Conservation (phyloP, 2,329 filamentous ascomycete species). For the Paracoccidioides lutzii region DNA sequence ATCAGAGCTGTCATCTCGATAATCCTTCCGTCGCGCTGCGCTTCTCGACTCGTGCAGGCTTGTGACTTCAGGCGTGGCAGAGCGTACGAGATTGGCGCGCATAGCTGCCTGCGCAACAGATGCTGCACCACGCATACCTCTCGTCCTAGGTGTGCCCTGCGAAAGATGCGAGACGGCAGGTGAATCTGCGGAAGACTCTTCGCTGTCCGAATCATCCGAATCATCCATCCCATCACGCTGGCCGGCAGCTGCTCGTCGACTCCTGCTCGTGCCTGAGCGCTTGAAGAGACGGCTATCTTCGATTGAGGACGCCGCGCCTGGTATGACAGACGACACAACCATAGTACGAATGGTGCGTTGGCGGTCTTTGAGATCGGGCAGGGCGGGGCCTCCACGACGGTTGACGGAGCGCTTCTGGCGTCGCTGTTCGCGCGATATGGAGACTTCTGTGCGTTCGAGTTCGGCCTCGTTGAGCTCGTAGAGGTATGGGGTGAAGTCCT, state of each 20-base stretch:
- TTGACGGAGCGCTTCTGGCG: slow-evolving; percentile 94
- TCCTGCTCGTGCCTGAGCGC: slow-evolving; percentile 50
- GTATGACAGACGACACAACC: slow-evolving; percentile 82
- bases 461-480: slow-evolving; percentile 89
- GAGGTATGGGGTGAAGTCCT: slow-evolving; percentile 84
- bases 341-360: slow-evolving; percentile 87
- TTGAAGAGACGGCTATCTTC: slow-evolving; percentile 86
- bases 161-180: slow-evolving; percentile 58
- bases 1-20: slow-evolving; percentile 66
- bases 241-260: slow-evolving; percentile 44
- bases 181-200: slow-evolving; percentile 77
- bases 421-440: slow-evolving; percentile 84
- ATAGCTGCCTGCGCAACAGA: slow-evolving; percentile 78
- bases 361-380: slow-evolving; percentile 92
- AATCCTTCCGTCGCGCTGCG: slow-evolving; percentile 49
- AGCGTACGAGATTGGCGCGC: slow-evolving; percentile 58
- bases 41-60: slow-evolving; percentile 57
- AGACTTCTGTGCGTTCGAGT: slow-evolving; percentile 78
- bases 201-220: slow-evolving; percentile 84
- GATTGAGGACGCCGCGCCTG: slow-evolving; percentile 64
- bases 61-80: slow-evolving; percentile 68
- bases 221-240: slow-evolving; percentile 54
- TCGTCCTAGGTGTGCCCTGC: slow-evolving; percentile 67
- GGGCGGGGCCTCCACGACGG: slow-evolving; percentile 73
- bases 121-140: slow-evolving; percentile 80